These are phyloP conservation scores for Moricandia moricandioides DNA, from an alignment of 345 rosid species.

Conservation along the genomic window DNA sequence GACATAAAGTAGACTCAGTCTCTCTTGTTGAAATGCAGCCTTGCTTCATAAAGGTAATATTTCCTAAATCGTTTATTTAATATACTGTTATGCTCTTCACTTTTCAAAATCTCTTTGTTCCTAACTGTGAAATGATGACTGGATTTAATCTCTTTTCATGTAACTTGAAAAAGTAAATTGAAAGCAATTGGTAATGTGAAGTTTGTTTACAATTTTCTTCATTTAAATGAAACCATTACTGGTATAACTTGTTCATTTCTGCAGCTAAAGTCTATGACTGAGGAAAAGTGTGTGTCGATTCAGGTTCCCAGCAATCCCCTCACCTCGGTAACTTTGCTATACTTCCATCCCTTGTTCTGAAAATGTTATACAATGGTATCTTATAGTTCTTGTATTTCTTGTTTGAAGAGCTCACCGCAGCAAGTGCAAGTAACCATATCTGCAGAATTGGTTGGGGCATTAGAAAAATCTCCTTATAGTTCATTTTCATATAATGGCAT, in stretches of 20 bases:
- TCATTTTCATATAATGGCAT: conserved; percentile 61
- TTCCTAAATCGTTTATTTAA: not conserved
- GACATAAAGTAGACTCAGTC: conserved; percentile 72
- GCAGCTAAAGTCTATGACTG: conserved; percentile 64
- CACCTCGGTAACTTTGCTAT: conserved; percentile 51
- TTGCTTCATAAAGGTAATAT: conserved; percentile 76
- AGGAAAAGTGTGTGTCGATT: conserved; percentile 67
- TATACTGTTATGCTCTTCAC: not conserved
- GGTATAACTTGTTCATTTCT: conserved; percentile 30
- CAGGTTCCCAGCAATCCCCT: conserved; percentile 63
- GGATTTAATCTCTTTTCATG: conserved; percentile 10
- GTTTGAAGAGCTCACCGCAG: conserved; percentile 59
- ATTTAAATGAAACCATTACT: not conserved
- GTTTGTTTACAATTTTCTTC: not conserved
- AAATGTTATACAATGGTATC: conserved; percentile 4
- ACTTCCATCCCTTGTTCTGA: conserved; percentile 2
- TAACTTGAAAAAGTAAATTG: conserved; percentile 4
- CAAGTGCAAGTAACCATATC: conserved; percentile 64
- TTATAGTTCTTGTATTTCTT: conserved; percentile 19
- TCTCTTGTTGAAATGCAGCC: conserved; percentile 68
- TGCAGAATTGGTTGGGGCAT: conserved; percentile 85
- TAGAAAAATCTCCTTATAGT: conserved; percentile 78
- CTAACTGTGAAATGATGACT: not conserved
- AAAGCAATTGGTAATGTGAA: conserved; percentile 1
- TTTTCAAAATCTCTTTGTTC: not conserved